These are phyloP conservation scores for Exophiala xenobiotica DNA, from an alignment of 2,329 filamentous ascomycete species.

Conservation along the genomic window DNA sequence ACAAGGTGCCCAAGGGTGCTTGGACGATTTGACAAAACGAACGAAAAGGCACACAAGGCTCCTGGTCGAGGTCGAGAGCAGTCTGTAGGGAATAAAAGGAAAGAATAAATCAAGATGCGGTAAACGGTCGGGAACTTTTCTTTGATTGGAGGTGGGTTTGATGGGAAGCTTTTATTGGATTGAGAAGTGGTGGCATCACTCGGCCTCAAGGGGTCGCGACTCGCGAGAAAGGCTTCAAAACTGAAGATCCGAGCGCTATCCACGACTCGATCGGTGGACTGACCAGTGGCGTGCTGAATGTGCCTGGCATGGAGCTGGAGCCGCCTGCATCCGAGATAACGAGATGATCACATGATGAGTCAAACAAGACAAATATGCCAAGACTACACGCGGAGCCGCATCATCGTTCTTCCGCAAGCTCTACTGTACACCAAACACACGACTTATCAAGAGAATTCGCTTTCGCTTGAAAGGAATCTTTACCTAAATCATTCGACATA, in stretches of 20 bases:
- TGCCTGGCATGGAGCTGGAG: constrained; percentile 1
- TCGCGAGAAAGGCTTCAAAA: constrained; percentile 4
- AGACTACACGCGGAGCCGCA: no score
- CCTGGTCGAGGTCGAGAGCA: background rate
- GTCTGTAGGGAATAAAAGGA: background rate
- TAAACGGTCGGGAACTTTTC: constrained; percentile 7
- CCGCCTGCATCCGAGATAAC: constrained; percentile 1
- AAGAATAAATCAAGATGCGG: constrained; percentile 1
- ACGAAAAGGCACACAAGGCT: background rate
- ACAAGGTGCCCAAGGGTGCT: background rate
- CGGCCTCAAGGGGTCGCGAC: constrained; percentile 8
- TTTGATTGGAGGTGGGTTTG: constrained; percentile 14
- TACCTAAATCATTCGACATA: no score
- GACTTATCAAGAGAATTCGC: no score
- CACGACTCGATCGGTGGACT: no score
- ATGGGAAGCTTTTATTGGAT: constrained; percentile 21
- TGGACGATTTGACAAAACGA: background rate
- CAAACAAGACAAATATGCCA: constrained; percentile 3
- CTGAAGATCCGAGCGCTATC: no score
- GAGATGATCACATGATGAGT: background rate
- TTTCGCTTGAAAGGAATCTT: no score
- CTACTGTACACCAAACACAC: no score
- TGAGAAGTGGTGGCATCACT: constrained; percentile 23
- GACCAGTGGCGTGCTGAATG: constrained; percentile 17
- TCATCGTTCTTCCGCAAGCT: no score